Evolutionary conservation across 2,329 filamentous ascomycete genomes (phyloP).

Genomic region (Juglanconis sp.): DNA sequence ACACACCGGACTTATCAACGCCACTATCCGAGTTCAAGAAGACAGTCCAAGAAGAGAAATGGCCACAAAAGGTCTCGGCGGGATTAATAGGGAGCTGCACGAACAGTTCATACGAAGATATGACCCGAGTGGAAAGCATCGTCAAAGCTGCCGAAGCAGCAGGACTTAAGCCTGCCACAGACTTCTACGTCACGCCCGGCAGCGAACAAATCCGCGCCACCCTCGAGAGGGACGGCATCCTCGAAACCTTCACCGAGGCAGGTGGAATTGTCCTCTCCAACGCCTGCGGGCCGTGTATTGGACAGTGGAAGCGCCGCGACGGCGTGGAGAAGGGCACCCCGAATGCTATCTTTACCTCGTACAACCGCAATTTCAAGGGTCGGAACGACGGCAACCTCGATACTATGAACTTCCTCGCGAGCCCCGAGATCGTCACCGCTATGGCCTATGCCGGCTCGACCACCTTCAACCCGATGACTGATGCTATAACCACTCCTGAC

Average conservation of each 20-base stretch:
- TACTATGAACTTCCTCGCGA: constrained; percentile 98
- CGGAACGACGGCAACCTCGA: constrained; percentile 95
- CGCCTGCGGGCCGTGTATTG: constrained; percentile 90
- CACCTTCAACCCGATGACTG: constrained; percentile 93
- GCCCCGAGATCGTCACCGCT: constrained; percentile 92
- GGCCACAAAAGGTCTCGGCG: constrained; percentile 88
- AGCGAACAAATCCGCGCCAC: constrained; percentile 97
- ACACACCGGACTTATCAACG: constrained; percentile 92
- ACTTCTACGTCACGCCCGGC: constrained; percentile 95
- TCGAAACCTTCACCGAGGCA: constrained; percentile 79
- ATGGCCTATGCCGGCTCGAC: constrained; percentile 91
- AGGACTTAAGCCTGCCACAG: constrained; percentile 83
- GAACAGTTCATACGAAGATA: constrained; percentile 98
- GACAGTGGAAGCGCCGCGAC: constrained; percentile 92
- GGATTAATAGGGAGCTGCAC: constrained; percentile 97
- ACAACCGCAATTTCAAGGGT: constrained; percentile 97
- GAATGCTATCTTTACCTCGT: constrained; percentile 95
- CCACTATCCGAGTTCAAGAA: constrained; percentile 87
- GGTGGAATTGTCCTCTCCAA: constrained; percentile 91
- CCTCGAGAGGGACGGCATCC: constrained; percentile 81
- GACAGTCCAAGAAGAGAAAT: constrained; percentile 77
- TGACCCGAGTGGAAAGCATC: constrained; percentile 90
- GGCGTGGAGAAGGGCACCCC: constrained; percentile 77
- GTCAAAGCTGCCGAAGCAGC: constrained; percentile 87
- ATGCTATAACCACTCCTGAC: constrained; percentile 74